Evolutionary conservation across 805 yeast genomes (phyloP).

Genomic region (Candida corydali): DNA sequence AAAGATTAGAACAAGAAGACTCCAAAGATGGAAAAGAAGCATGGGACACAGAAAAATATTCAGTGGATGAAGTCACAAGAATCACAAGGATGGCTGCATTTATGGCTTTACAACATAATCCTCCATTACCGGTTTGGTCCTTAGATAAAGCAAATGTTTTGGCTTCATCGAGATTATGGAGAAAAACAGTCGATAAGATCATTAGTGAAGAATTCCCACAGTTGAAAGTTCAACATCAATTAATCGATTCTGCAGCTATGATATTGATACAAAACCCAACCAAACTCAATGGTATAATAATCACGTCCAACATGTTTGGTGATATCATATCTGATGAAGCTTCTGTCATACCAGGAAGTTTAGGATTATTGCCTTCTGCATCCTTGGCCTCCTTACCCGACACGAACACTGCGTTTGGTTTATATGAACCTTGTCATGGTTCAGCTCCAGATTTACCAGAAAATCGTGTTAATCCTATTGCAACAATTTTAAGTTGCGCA

Average conservation of each 20-base stretch:
- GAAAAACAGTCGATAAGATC: constrained; percentile 84
- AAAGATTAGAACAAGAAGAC: constrained; percentile 87
- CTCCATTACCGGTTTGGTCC: constrained; percentile 95
- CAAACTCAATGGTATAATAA: constrained; percentile 83
- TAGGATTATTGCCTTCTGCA: constrained; percentile 94
- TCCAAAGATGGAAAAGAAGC: constrained; percentile 63
- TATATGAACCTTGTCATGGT: constrained; percentile 98
- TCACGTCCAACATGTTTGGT: constrained; percentile 97
- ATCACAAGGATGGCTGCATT: constrained; percentile 98
- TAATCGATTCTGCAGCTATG: constrained; percentile 99
- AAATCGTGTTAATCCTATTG: constrained; percentile 91
- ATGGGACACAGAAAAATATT: constrained; percentile 88
- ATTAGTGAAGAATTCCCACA: constrained; percentile 88
- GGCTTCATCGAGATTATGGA: constrained; percentile 95
- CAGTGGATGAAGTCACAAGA: constrained; percentile 89
- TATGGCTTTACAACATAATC: constrained; percentile 86
- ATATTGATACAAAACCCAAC: constrained; percentile 89
- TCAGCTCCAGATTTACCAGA: constrained; percentile 91
- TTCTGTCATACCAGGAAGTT: constrained; percentile 94
- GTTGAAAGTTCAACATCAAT: constrained; percentile 82
- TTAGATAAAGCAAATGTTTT: constrained; percentile 96
- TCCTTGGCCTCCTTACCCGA: constrained; percentile 97
- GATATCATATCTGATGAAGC: constrained; percentile 98
- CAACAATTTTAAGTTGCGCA: constrained; percentile 92
- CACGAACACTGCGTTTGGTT: constrained; percentile 88